Conservation (phyloP, 1,284 basidiomycete genomes). For the Sporisorium reilianum region DNA sequence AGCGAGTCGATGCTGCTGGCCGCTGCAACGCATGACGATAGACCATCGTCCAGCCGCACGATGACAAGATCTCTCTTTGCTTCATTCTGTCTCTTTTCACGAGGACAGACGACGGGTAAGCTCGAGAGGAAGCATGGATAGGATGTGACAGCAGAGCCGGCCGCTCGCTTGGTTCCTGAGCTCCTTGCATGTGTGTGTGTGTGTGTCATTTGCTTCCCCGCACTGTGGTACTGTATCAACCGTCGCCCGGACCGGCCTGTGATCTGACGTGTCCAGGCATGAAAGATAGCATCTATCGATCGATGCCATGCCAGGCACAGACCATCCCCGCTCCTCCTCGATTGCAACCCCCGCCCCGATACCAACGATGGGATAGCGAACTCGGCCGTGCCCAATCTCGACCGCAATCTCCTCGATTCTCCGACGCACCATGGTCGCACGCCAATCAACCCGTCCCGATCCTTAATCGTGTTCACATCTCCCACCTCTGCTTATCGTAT, state of each 20-base stretch:
- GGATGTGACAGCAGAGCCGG: not conserved
- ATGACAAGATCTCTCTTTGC: not conserved
- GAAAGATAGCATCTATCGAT: not conserved
- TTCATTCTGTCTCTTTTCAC: not conserved
- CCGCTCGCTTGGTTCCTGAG: not conserved
- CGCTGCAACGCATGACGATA: not conserved
- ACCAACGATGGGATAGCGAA: constrained; percentile 21
- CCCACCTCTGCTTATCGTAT: not conserved
- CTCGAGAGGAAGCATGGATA: too few relatives aligned
- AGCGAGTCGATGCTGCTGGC: not conserved
- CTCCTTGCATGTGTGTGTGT: not conserved
- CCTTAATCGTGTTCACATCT: not conserved
- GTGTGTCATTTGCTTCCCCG: not conserved
- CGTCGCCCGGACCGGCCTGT: not conserved
- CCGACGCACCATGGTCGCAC: not conserved
- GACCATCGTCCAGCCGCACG: not conserved
- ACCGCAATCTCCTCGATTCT: constrained; percentile 9
- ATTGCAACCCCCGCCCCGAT: too few relatives aligned
- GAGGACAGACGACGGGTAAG: not conserved
- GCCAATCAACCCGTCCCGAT: not conserved
- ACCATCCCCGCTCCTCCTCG: not conserved
- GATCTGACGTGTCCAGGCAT: not conserved
- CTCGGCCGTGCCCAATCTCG: constrained; percentile 27
- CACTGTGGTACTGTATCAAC: not conserved
- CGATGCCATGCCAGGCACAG: not conserved